phyloP scores from a whole-genome alignment of 2,329 filamentous ascomycete species.

The Emergomyces africanus region DNA sequence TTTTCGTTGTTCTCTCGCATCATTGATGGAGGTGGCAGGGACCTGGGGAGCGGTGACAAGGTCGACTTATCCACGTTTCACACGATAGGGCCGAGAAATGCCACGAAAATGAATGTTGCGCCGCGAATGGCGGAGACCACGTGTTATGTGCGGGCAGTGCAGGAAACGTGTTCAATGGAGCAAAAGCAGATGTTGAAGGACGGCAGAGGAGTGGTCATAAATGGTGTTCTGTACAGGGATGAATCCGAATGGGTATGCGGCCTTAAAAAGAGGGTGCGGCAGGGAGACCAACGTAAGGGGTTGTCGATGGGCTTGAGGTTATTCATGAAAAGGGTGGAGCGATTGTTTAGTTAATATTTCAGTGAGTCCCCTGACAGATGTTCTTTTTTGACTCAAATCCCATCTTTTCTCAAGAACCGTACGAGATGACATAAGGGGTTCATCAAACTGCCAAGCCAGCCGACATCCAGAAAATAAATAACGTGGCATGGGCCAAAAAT shows the following conservation, averaged over 20 bases:
- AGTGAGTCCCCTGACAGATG: neutral
- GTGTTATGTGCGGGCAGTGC: conserved; percentile 48
- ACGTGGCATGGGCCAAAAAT: neutral
- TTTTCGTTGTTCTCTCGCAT: conserved; percentile 42
- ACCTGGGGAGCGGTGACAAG: conserved; percentile 36
- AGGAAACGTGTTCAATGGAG: conserved; percentile 40
- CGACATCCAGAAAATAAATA: neutral
- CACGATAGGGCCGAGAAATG: conserved; percentile 45
- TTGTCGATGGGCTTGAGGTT: neutral
- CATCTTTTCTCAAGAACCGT: neutral
- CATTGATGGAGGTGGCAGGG: conserved; percentile 34
- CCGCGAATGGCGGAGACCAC: conserved; percentile 38
- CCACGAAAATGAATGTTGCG: conserved; percentile 43
- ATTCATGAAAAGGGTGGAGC: neutral
- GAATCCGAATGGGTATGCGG: conserved; percentile 20
- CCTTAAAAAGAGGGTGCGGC: too few relatives aligned
- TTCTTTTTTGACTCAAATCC: neutral
- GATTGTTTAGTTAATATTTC: neutral
- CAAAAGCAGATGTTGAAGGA: conserved; percentile 36
- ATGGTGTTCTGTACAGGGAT: conserved; percentile 43
- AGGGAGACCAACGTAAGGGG: neutral
- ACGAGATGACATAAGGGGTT: neutral
- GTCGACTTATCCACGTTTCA: conserved; percentile 42
- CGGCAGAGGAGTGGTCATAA: conserved; percentile 44
- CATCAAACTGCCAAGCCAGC: neutral